These are phyloP conservation scores for Lichtheimia ornata DNA, from an alignment of 371 early-diverging fungal species.

Conservation along the genomic window DNA sequence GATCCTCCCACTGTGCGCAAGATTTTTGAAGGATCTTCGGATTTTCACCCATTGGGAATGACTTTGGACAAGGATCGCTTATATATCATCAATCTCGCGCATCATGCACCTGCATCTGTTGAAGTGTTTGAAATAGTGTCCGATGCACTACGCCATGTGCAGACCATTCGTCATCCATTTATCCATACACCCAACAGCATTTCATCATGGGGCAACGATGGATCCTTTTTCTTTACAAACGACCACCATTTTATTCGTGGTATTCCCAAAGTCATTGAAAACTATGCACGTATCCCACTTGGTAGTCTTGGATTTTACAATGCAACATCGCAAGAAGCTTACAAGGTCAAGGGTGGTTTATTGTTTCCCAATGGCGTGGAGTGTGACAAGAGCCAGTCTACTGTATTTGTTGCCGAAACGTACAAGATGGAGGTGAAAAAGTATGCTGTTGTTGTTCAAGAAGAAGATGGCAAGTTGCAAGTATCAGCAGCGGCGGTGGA, in stretches of 20 bases:
- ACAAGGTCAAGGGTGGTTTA: slow-evolving; percentile 26
- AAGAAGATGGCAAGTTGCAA: slow-evolving; percentile 15
- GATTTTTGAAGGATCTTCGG: background rate
- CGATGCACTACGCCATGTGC: slow-evolving; percentile 17
- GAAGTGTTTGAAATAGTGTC: slow-evolving; percentile 19
- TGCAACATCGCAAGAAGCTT: slow-evolving; percentile 22
- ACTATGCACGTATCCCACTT: slow-evolving; percentile 24
- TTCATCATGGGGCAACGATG: slow-evolving; percentile 34
- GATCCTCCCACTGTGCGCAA: background rate
- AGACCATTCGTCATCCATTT: slow-evolving; percentile 23
- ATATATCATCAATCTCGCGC: slow-evolving; percentile 24
- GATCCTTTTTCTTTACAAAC: slow-evolving; percentile 45
- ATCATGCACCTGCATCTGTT: slow-evolving; percentile 11
- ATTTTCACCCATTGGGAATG: slow-evolving; percentile 29
- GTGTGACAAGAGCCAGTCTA: slow-evolving; percentile 25
- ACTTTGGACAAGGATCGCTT: slow-evolving; percentile 7
- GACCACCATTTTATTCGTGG: slow-evolving; percentile 27
- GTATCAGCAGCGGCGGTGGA: slow-evolving; percentile 1
- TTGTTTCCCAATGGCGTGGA: slow-evolving; percentile 41
- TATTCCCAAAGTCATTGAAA: slow-evolving; percentile 28
- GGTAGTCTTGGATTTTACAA: slow-evolving; percentile 35
- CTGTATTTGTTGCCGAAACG: slow-evolving; percentile 37
- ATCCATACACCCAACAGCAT: slow-evolving; percentile 37
- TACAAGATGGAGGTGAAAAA: slow-evolving; percentile 9
- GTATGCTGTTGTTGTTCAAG: slow-evolving; percentile 20